Evolutionary conservation across 306 rosid genomes (phyloP).

Genomic region (Ceratonia siliqua): DNA sequence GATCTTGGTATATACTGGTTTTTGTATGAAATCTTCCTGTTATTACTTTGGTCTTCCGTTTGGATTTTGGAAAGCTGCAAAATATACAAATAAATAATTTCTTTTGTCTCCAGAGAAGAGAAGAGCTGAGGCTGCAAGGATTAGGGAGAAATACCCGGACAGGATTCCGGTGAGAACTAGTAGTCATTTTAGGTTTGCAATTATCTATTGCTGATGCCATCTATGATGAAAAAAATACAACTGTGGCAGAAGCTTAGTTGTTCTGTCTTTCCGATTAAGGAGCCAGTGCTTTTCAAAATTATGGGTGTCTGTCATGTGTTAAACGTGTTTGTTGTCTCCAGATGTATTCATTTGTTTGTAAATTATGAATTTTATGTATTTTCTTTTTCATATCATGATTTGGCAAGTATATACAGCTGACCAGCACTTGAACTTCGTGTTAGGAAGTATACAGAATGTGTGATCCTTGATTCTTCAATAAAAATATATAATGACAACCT

Average conservation of each 20-base stretch:
- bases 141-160: constrained; percentile 83
- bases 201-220: background rate
- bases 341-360: background rate
- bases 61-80: constrained; percentile 4
- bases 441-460: background rate
- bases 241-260: background rate
- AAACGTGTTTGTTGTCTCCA: background rate
- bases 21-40: background rate
- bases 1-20: constrained; percentile 59
- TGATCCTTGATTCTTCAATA: constrained; percentile 16
- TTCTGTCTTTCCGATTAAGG: background rate
- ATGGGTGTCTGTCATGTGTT: background rate
- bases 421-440: background rate
- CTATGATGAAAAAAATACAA: constrained; percentile 8
- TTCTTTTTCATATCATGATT: background rate
- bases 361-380: background rate
- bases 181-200: background rate
- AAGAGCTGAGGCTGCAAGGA: constrained; percentile 77
- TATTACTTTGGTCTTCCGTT: background rate
- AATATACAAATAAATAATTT: background rate
- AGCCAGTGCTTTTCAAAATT: constrained; percentile 15
- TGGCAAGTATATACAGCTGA: constrained; percentile 6
- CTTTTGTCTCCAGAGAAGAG: constrained; percentile 65
- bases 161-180: constrained; percentile 69
- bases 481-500: background rate